These are phyloP conservation scores for Moringa oleifera DNA, from an alignment of 345 rosid species.

Conservation along the genomic window DNA sequence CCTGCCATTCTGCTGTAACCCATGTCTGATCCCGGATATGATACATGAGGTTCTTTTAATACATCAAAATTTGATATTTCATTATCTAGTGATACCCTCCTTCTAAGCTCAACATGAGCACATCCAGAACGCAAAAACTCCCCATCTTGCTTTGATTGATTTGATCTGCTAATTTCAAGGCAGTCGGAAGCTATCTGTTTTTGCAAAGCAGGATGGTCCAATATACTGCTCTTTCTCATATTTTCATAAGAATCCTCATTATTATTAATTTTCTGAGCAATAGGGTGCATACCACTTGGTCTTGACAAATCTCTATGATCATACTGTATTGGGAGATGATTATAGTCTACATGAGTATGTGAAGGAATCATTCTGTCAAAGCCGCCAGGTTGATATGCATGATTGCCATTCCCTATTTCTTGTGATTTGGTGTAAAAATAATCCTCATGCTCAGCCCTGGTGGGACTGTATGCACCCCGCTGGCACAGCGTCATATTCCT, in stretches of 20 bases:
- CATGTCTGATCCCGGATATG: conserved; percentile 34
- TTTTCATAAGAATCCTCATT: conserved; percentile 29
- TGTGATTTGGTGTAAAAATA: conserved; percentile 25
- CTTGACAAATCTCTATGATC: conserved; percentile 30
- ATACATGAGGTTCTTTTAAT: conserved; percentile 20
- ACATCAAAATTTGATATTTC: conserved; percentile 23
- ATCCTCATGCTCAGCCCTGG: conserved; percentile 32
- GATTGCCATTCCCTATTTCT: conserved; percentile 22
- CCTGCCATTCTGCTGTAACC: conserved; percentile 38
- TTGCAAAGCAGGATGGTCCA: conserved; percentile 26
- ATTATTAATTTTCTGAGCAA: conserved; percentile 24
- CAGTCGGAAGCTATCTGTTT: conserved; percentile 23
- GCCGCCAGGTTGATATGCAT: conserved; percentile 28
- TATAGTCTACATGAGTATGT: conserved; percentile 27
- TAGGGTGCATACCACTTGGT: conserved; percentile 25
- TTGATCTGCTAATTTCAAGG: conserved; percentile 25
- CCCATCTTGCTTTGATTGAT: conserved; percentile 26
- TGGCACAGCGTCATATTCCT: conserved; percentile 25
- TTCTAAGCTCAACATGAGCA: conserved; percentile 23
- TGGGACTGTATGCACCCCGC: conserved; percentile 22
- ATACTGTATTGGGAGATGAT: conserved; percentile 24
- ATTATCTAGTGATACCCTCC: conserved; percentile 25
- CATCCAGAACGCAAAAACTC: conserved; percentile 29
- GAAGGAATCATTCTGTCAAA: conserved; percentile 24
- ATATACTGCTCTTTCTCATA: conserved; percentile 24